A percentile compares a stretch with the other conserved stretches of the same genome.
phyloP scores from a whole-genome alignment of 106 monocot species.

The Hemerocallis citrina region DNA sequence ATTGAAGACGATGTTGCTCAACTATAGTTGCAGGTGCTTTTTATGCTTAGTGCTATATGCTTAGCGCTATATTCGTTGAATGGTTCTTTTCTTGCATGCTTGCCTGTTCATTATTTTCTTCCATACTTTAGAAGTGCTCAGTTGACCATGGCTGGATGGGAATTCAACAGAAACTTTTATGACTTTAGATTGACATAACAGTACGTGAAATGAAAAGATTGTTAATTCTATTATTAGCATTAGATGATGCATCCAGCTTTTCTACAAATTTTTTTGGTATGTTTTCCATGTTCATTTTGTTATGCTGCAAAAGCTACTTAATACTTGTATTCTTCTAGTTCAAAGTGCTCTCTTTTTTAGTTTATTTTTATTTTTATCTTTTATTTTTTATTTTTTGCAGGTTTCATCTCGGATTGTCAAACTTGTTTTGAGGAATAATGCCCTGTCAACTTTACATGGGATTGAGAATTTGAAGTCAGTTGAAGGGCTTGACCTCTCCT shows the following conservation, averaged over 20 bases:
- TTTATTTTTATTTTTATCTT: not conserved
- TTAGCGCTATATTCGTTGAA: too few species aligned
- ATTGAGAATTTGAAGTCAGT: constrained; percentile 83
- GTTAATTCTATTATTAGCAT: not conserved
- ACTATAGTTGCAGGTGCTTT: too few species aligned
- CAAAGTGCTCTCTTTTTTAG: too few species aligned
- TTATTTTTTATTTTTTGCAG: constrained; percentile 30
- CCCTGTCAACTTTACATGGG: constrained; percentile 58
- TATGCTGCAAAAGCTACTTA: not conserved
- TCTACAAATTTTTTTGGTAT: not conserved
- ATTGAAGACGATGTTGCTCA: too few species aligned
- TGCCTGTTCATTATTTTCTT: too few species aligned
- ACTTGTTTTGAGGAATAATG: constrained; percentile 93
- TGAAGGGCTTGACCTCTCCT: constrained; percentile 90
- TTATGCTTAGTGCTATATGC: too few species aligned
- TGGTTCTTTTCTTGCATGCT: too few species aligned
- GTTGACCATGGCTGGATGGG: too few species aligned
- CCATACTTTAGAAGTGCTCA: too few species aligned
- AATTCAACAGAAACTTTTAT: too few species aligned
- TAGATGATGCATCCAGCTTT: not conserved
- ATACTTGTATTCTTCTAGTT: not conserved
- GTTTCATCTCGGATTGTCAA: constrained; percentile 71
- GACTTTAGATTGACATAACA: too few species aligned
- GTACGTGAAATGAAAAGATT: too few species aligned
- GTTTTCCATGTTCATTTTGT: not conserved